Evolutionary conservation across 2,329 filamentous ascomycete genomes (phyloP), one percentile per base, ranked within the genome.

Genomic region (Beauveria rudraprayagi): DNA sequence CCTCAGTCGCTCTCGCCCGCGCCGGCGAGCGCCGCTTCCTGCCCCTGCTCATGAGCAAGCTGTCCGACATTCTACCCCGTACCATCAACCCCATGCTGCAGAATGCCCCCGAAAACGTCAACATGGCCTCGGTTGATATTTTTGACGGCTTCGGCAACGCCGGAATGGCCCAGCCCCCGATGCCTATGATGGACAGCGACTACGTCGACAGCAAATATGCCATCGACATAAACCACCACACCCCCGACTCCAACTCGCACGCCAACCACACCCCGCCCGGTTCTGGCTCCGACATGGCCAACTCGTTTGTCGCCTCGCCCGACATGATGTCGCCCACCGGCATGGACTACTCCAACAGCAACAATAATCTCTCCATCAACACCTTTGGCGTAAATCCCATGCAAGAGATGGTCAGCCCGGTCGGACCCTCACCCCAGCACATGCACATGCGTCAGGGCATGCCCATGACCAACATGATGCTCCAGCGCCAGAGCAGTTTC

Each of bases 1-100:
- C 82, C 62, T 80, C 91, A 9, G 78, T 92, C 2, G 85, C 86
- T 2, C 78, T 84, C 9, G 80, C 94, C 19, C 88, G 89, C n/a
- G 87, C 84, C 61, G 90, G 90, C 7, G 83, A 92, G 61, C 83
- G 88, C 64, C 87, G 88, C 56, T 94, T 91, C 70, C 77, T 93
- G 16, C 90, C 90, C 3, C 79, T 95, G 0, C 80, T 96, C 1
- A 75, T 94, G 60, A 83, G 82, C 70, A 94, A 93, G 75, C 82
- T 93, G 44, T 81, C 87, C 63, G 88, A 93, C 47, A 80, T 88
- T 3, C 75, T 92, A 3, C 88, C 88, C 8, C 79, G 79, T 16
- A 76, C 87, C 17, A 78, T 80, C 62, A 84, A 81, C 65, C 85
- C 84, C 1, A 81, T 84, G 76, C 78, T 87, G 16, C 80, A 82